Base-by-base conservation (phyloP, 352 stramenopile species). In the Pythium rhizo-oryzae region DNA sequence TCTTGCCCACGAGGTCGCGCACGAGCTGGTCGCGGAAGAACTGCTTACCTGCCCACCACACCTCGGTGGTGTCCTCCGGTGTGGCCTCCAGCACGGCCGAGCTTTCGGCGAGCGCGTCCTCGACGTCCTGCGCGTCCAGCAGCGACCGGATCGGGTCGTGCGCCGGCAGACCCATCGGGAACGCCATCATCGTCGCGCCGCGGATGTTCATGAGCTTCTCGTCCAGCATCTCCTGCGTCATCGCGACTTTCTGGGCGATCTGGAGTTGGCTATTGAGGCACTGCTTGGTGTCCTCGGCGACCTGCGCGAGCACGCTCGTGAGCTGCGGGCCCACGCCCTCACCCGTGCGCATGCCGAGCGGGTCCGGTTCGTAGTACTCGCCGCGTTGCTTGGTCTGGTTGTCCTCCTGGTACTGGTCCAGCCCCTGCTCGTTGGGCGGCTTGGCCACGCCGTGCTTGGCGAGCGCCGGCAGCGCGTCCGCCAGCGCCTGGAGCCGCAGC, bases 1-100 rank as follows among this genome's bases (percentile, higher is more conserved):
- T 99, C 70, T 92, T 96, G 8, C 97, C 97, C 18, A 98, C 81
- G 37, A 97, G 81, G 70, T 98, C 95, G 47, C 84, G 79, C 53
- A 96, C 87, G 37, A 80, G 71, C 73, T 98, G 84, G 60, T 97
- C 93, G 16, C 93, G 83, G 46, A 90, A 89, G 71, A 99, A 98
- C 77, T 98, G 92, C 68, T 98, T 98, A 8, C 94, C 95, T 4
- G 95, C 96, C 81, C 90, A 96, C 96, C 96, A 99, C n/a, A 99
- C 81, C 59, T 97, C 84, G 16, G 94, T 80, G 23, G 91, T 96
- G 35, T 92, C 82, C 23, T 92, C 79, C 19, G 95, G 77, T 37
- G 97, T 72, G 7, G 98, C 60, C 51, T 97, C 88, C 11, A 90
- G 74, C 53, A 84, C 89, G 23, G 84, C 88, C 21, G 88, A 81